Conservation (phyloP, 805 yeast species). For the Wickerhamomyces canadensis region DNA sequence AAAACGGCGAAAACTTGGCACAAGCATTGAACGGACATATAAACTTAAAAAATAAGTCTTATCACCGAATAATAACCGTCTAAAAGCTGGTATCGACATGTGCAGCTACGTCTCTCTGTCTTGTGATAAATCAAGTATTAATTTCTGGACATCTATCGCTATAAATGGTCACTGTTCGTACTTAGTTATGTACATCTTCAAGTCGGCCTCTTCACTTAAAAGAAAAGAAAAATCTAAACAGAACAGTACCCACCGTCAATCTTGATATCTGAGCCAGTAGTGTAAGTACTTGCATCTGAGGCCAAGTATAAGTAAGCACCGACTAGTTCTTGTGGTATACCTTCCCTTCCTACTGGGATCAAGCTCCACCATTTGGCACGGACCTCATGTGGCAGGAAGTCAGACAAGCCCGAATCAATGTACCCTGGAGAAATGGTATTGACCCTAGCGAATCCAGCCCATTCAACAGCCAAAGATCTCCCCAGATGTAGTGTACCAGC, state of each 20-base stretch:
- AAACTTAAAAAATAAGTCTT: too few relatives aligned
- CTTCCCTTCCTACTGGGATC: conserved; percentile 73
- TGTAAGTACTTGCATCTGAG: conserved; percentile 72
- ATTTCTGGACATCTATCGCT: too few relatives aligned
- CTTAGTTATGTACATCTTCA: too few relatives aligned
- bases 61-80: too few relatives aligned
- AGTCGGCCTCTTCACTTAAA: too few relatives aligned
- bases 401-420: conserved; percentile 64
- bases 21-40: too few relatives aligned
- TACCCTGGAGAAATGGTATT: conserved; percentile 86
- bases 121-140: too few relatives aligned
- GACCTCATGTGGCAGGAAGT: conserved; percentile 38
- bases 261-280: conserved; percentile 71
- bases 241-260: conserved; percentile 73
- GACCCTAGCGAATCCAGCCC: conserved; percentile 86
- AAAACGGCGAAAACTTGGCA: too few relatives aligned
- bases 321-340: conserved; percentile 62
- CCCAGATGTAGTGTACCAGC: conserved; percentile 77
- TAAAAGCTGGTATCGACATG: too few relatives aligned
- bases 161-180: too few relatives aligned
- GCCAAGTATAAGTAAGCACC: conserved; percentile 81
- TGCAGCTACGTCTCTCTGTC: too few relatives aligned
- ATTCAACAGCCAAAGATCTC: conserved; percentile 78
- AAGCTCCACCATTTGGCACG: conserved; percentile 43
- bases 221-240: too few relatives aligned